Base-by-base conservation (phyloP, 495 filamentous ascomycete genomes). In the Penicillium manginii region DNA sequence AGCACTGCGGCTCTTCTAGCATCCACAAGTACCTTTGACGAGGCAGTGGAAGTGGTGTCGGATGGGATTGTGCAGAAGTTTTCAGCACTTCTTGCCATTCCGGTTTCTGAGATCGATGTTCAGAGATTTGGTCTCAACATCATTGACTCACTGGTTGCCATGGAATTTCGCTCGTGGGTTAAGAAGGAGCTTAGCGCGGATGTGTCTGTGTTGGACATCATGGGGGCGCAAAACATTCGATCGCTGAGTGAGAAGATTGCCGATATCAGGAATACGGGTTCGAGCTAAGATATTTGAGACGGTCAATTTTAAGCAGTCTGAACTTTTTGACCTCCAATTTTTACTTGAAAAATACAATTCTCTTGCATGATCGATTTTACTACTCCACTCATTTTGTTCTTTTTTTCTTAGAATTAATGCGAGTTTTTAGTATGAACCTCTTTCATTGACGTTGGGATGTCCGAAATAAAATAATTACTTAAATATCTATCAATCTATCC, bases 91-190 rank as follows among this genome's bases (percentile, higher is more conserved):
- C 69, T 73, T 17, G 64, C 64, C 1, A 74, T 72, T 39, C 63
- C 74, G 9, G 63, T 73, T 8, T 75, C 77, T 3, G 79, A 81
- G 3, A 43, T 82, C 2, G 70, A 80, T 47, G 60, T 69, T 2
- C 58, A 61, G 5, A 57, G 68, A 35, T 63, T 81, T 37, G 63
- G 68, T 1, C 65, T 70, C 29, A 54, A 73, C 6, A 69, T 73
- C 3, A 64, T 83, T 26, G 81, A 83, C 50, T 80, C 76, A 0
- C 63, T 83, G 11, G 70, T 83, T 6, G 69, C 74, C 4, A 76
- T 83, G 57, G 81, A 83, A 54, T 63, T 83, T 45, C 65, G 78
- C 9, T 72, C 66, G 5, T 83, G 80, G 79, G 77, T 70, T 29
- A 52, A 70, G 14, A 72, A 72, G 29, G 61, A 61, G 18, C 52